Conservation (phyloP, 371 early-diverging fungal species). For the Rhizopus arrhizus region DNA sequence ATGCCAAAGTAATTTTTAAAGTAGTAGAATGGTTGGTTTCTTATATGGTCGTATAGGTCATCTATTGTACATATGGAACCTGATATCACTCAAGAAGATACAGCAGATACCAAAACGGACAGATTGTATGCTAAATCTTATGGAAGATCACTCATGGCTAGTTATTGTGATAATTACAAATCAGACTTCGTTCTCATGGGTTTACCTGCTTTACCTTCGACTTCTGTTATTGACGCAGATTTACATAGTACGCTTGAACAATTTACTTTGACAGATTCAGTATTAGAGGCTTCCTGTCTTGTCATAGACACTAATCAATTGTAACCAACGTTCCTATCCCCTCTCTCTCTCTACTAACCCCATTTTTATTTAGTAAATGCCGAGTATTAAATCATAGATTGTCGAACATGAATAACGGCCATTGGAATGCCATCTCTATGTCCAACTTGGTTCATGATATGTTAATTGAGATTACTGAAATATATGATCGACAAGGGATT, state of each 20-base stretch:
- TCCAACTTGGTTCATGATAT: slow-evolving; percentile 37
- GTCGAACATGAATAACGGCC: slow-evolving; percentile 9
- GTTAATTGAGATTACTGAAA: slow-evolving; percentile 32
- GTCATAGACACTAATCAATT: slow-evolving; percentile 60
- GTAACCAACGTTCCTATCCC: slow-evolving; percentile 20
- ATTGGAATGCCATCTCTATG: slow-evolving; percentile 28
- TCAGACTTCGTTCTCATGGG: slow-evolving; percentile 69
- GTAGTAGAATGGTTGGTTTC: neutral
- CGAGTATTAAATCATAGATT: slow-evolving; percentile 36
- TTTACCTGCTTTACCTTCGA: slow-evolving; percentile 53
- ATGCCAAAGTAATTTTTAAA: slow-evolving; percentile 48
- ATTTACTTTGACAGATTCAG: slow-evolving; percentile 41
- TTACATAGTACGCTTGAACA: slow-evolving; percentile 53
- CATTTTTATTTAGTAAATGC: slow-evolving; percentile 29
- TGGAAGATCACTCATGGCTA: slow-evolving; percentile 67
- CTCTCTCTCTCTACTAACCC: neutral
- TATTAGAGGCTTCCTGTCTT: slow-evolving; percentile 53
- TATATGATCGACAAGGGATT: slow-evolving; percentile 16
- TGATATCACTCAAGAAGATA: slow-evolving; percentile 37
- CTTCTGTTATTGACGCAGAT: slow-evolving; percentile 57
- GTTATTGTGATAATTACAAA: slow-evolving; percentile 59
- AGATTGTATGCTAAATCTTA: slow-evolving; percentile 64
- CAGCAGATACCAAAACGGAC: slow-evolving; percentile 30
- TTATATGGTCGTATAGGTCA: slow-evolving; percentile 30
- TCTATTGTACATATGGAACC: slow-evolving; percentile 50